These are phyloP conservation scores for Solanum rostratum DNA, from an alignment of 257 asterid species.

Conservation along the genomic window DNA sequence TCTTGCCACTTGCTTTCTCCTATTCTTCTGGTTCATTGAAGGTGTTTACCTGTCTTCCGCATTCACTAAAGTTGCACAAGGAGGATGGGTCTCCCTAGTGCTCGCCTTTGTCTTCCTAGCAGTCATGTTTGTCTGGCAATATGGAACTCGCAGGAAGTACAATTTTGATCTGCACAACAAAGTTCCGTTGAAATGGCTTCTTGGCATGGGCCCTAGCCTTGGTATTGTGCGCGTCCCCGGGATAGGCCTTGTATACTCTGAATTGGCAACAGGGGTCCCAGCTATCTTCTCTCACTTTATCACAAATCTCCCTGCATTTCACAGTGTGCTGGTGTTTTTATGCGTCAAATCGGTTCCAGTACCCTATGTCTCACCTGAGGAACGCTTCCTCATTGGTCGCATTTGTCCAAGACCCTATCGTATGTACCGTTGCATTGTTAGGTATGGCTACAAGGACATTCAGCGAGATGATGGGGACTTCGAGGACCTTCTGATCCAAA, in stretches of 20 bases:
- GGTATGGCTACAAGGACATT: constrained; percentile 44
- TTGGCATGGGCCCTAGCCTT: constrained; percentile 38
- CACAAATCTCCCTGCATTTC: constrained; percentile 58
- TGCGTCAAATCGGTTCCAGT: constrained; percentile 46
- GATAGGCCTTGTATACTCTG: constrained; percentile 43
- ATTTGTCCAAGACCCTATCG: constrained; percentile 31
- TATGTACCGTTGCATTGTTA: constrained; percentile 45
- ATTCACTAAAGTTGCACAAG: constrained; percentile 17
- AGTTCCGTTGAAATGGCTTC: constrained; percentile 36
- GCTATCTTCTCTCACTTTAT: constrained; percentile 48
- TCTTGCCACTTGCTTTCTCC: constrained; percentile 11
- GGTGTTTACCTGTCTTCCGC: constrained; percentile 28
- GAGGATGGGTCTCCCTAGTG: constrained; percentile 30
- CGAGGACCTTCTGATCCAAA: constrained; percentile 27
- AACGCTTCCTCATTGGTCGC: constrained; percentile 37
- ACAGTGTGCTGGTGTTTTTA: constrained; percentile 40
- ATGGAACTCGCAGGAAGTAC: constrained; percentile 25
- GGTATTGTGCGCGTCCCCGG: constrained; percentile 62
- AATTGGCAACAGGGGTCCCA: constrained; percentile 47
- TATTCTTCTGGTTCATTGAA: constrained; percentile 25
- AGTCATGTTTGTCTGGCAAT: constrained; percentile 29
- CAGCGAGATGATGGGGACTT: constrained; percentile 29
- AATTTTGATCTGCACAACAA: constrained; percentile 32
- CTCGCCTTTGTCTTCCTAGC: constrained; percentile 13
- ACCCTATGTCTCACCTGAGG: constrained; percentile 31